Conservation (phyloP, 495 filamentous ascomycete species). For the Stereocaulon alpinum region DNA sequence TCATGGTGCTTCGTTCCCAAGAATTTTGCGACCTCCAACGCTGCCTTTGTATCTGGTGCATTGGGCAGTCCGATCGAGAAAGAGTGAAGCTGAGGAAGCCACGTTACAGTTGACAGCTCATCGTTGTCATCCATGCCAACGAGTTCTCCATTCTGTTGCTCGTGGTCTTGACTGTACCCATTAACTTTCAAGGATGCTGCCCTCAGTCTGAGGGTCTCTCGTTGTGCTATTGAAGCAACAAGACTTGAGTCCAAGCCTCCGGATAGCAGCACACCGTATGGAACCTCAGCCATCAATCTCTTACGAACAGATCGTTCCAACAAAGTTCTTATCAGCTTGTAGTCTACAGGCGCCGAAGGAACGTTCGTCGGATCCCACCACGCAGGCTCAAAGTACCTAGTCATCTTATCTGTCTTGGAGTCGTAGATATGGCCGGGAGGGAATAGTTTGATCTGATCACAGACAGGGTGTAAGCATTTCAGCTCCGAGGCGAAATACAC, state of each 20-base stretch:
- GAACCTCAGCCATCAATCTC: slow-evolving; percentile 95
- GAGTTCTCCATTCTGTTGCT: slow-evolving; percentile 52
- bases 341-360: slow-evolving; percentile 69
- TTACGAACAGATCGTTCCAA: slow-evolving; percentile 91
- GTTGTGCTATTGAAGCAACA: slow-evolving; percentile 88
- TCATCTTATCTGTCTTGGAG: slow-evolving; percentile 70
- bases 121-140: slow-evolving; percentile 91
- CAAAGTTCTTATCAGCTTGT: slow-evolving; percentile 64
- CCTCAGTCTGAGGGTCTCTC: slow-evolving; percentile 72
- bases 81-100: slow-evolving; percentile 88
- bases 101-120: slow-evolving; percentile 79
- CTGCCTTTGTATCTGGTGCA: slow-evolving; percentile 83
- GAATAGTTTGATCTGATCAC: slow-evolving; percentile 89
- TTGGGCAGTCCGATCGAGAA: slow-evolving; percentile 94
- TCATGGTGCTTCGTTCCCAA: slow-evolving; percentile 94
- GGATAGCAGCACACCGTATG: slow-evolving; percentile 90
- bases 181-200: slow-evolving; percentile 37
- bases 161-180: slow-evolving; percentile 33
- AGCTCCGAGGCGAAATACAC: slow-evolving; percentile 96
- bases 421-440: slow-evolving; percentile 94
- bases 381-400: slow-evolving; percentile 77
- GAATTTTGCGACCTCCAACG: slow-evolving; percentile 82
- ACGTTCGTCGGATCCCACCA: slow-evolving; percentile 84
- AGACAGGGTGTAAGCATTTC: slow-evolving; percentile 86
- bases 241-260: slow-evolving; percentile 93